These are phyloP conservation scores for Cnidoscolus chayamansa DNA, from an alignment of 441 rosid species.

Conservation along the genomic window DNA sequence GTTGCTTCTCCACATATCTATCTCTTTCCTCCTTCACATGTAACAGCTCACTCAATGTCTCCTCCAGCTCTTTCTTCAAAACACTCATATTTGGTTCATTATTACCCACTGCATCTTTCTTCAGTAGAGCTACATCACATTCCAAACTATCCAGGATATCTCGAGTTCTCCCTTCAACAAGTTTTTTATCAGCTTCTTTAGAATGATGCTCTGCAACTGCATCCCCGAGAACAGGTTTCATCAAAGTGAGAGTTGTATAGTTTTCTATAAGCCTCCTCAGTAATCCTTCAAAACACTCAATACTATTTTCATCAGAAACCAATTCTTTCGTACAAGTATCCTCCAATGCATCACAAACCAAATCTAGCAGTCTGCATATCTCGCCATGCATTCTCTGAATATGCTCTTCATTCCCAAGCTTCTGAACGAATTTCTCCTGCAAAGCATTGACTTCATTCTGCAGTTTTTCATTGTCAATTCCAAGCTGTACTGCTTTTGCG, in stretches of 20 bases:
- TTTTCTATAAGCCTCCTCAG: slow-evolving; percentile 69
- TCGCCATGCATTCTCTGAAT: slow-evolving; percentile 45
- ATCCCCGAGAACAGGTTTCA: slow-evolving; percentile 34
- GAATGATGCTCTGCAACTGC: slow-evolving; percentile 31
- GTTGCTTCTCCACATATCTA: slow-evolving; percentile 52
- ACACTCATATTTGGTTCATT: slow-evolving; percentile 41
- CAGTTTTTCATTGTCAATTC: slow-evolving; percentile 57
- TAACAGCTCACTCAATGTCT: slow-evolving; percentile 52
- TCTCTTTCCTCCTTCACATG: slow-evolving; percentile 75
- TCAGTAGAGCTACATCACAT: slow-evolving; percentile 35
- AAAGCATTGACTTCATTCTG: slow-evolving; percentile 48
- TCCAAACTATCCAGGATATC: slow-evolving; percentile 25
- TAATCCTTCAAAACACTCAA: slow-evolving; percentile 62
- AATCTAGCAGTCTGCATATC: slow-evolving; percentile 53
- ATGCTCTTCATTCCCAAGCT: slow-evolving; percentile 49
- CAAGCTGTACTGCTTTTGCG: slow-evolving; percentile 44
- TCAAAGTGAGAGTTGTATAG: slow-evolving; percentile 34
- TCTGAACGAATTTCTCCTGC: slow-evolving; percentile 56
- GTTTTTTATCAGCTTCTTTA: slow-evolving; percentile 30
- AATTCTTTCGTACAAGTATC: slow-evolving; percentile 50
- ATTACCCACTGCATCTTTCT: slow-evolving; percentile 40
- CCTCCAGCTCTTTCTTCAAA: slow-evolving; percentile 75
- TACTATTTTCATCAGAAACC: slow-evolving; percentile 41
- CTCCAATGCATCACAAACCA: slow-evolving; percentile 59
- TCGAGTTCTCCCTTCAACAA: slow-evolving; percentile 29